Percentiles rank a stretch among this genome's conserved stretches.
Evolutionary conservation across 305 asterid genomes (phyloP).

Genomic region (Withania somnifera): DNA sequence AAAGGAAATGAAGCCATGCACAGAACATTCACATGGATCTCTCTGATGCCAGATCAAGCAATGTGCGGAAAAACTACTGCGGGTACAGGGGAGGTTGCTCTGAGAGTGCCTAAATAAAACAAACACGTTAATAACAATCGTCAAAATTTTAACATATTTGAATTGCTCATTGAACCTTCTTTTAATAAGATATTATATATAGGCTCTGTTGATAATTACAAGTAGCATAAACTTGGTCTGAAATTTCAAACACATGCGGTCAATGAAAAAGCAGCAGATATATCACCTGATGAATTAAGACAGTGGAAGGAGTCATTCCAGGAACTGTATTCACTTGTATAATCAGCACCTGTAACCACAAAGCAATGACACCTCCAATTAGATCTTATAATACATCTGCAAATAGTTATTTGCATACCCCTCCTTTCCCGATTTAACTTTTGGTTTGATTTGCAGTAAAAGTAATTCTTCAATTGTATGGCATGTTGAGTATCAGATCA

Average conservation of each 20-base stretch:
- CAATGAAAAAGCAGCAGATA: not conserved
- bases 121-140: not conserved
- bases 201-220: not conserved
- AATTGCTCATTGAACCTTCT: too few relatives aligned
- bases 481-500: not conserved
- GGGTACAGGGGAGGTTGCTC: slow-evolving; percentile 82
- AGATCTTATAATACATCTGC: not conserved
- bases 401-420: not conserved
- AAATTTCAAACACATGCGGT: not conserved
- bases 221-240: not conserved
- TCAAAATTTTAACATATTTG: not conserved
- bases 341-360: slow-evolving; percentile 51
- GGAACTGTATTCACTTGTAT: slow-evolving; percentile 87
- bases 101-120: slow-evolving; percentile 50
- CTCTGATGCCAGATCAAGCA: slow-evolving; percentile 63
- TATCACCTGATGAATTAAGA: slow-evolving; percentile 75
- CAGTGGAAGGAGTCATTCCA: slow-evolving; percentile 96
- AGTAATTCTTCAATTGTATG: not conserved
- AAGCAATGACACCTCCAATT: not conserved
- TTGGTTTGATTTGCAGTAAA: not conserved
- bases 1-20: not conserved
- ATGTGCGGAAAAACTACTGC: slow-evolving; percentile 58
- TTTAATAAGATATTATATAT: too few relatives aligned
- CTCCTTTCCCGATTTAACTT: not conserved
- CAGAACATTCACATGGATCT: slow-evolving; percentile 22